Conservation (phyloP, 2,329 filamentous ascomycete species). For the Peltaster fructicola region DNA sequence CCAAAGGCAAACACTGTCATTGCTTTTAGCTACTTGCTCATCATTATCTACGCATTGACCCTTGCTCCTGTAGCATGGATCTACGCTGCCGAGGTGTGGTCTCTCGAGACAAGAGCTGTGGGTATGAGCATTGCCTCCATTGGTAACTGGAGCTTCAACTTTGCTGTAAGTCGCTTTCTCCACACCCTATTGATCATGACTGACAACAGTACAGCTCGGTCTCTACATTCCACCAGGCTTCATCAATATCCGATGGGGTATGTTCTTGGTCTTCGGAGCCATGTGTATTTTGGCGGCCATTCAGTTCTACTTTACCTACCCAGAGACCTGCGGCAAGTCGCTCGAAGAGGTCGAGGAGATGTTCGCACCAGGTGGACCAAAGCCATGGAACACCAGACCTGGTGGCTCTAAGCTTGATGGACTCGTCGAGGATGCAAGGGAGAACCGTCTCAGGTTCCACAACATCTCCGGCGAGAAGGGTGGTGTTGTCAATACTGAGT, state of each 20-base stretch:
- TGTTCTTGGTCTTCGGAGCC: constrained; percentile 33
- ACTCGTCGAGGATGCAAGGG: constrained; percentile 7
- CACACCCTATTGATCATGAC: background rate
- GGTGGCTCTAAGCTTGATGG: constrained; percentile 18
- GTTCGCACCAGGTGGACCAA: constrained; percentile 19
- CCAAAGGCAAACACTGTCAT: constrained; percentile 46
- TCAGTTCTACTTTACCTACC: constrained; percentile 29
- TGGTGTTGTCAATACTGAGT: too few species aligned
- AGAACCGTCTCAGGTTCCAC: constrained; percentile 8
- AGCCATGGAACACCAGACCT: constrained; percentile 21
- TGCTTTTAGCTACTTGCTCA: constrained; percentile 46
- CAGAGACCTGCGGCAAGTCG: constrained; percentile 22
- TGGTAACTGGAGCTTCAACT: constrained; percentile 28
- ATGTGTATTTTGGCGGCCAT: constrained; percentile 29
- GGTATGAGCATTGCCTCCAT: constrained; percentile 41
- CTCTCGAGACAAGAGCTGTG: constrained; percentile 39
- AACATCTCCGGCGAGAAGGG: constrained; percentile 4
- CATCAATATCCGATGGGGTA: constrained; percentile 38
- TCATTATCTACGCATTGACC: constrained; percentile 46
- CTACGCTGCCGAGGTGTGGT: constrained; percentile 48
- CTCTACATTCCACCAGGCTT: constrained; percentile 42
- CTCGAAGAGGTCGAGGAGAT: constrained; percentile 24
- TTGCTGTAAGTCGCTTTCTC: constrained; percentile 4
- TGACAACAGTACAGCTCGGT: constrained; percentile 20
- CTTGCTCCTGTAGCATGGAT: constrained; percentile 48